Conservation (phyloP, 1,284 basidiomycete species). For the Moesziomyces sp. region DNA sequence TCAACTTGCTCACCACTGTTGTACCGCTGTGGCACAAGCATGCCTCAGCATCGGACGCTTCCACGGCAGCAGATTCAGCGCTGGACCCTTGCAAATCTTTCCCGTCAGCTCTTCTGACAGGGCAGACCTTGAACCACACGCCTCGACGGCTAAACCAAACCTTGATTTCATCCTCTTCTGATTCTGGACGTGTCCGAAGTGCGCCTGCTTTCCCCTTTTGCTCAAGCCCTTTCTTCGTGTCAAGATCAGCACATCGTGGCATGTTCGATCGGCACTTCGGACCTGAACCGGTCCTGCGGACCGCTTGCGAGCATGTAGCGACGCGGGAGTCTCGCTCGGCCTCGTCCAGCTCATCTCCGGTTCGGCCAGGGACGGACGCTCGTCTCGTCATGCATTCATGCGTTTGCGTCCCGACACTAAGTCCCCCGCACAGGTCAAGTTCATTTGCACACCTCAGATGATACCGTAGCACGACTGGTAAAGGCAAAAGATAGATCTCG, state of each 20-base stretch:
- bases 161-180: not conserved
- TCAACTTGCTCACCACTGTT: too few species aligned
- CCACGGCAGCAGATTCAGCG: not conserved
- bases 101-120: too few species aligned
- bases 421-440: not conserved
- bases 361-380: constrained; percentile 2
- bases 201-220: too few species aligned
- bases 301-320: not conserved
- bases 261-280: not conserved
- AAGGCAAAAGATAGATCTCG: not conserved
- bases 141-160: not conserved
- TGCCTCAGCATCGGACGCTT: not conserved
- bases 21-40: too few species aligned
- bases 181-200: too few species aligned
- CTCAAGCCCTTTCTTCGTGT: too few species aligned
- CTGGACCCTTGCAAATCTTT: not conserved
- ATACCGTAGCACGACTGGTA: not conserved
- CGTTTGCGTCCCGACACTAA: too few species aligned
- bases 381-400: constrained; percentile 1
- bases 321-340: too few species aligned
- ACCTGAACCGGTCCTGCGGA: constrained; percentile 6
- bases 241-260: not conserved
- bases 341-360: not conserved
- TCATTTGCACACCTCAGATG: not conserved
- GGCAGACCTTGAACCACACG: not conserved